phyloP scores from a whole-genome alignment of 1,284 basidiomycete species.

The Fomitopsis pinicola region DNA sequence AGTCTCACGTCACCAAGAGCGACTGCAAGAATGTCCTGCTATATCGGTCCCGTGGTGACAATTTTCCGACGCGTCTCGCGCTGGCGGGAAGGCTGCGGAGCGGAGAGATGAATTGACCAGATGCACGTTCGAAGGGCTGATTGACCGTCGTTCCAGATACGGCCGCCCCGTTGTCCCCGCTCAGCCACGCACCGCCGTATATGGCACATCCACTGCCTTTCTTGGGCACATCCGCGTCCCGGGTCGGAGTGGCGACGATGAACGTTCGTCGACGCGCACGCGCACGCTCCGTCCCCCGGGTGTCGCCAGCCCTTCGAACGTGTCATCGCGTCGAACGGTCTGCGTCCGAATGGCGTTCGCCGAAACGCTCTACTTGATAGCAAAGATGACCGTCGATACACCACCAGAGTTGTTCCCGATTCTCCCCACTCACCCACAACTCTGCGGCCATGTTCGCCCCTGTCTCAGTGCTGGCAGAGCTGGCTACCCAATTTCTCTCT shows the following conservation, averaged over 20 bases:
- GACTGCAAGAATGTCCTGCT: neutral
- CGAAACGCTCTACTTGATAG: neutral
- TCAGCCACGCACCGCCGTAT: neutral
- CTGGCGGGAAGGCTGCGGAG: neutral
- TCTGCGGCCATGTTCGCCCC: constrained; percentile 16
- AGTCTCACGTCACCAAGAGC: neutral
- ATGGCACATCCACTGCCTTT: constrained; percentile 1
- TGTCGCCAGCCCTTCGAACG: constrained; percentile 1
- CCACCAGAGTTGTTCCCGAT: neutral
- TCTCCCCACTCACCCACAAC: neutral
- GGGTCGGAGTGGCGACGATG: neutral
- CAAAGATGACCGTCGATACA: neutral
- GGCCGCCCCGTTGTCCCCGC: neutral
- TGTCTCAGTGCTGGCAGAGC: constrained; percentile 14
- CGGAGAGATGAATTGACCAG: neutral
- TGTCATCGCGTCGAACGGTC: neutral
- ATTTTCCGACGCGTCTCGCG: neutral
- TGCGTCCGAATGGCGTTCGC: neutral
- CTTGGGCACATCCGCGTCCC: constrained; percentile 1
- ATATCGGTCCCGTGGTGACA: neutral
- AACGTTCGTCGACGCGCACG: constrained; percentile 7
- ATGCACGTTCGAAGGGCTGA: constrained; percentile 6
- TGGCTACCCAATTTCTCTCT: constrained; percentile 16
- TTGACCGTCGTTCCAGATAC: neutral
- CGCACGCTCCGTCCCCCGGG: neutral